Evolutionary conservation across 345 rosid genomes (phyloP), one percentile per base, ranked within the genome.

Genomic region (Linum trigynum): DNA sequence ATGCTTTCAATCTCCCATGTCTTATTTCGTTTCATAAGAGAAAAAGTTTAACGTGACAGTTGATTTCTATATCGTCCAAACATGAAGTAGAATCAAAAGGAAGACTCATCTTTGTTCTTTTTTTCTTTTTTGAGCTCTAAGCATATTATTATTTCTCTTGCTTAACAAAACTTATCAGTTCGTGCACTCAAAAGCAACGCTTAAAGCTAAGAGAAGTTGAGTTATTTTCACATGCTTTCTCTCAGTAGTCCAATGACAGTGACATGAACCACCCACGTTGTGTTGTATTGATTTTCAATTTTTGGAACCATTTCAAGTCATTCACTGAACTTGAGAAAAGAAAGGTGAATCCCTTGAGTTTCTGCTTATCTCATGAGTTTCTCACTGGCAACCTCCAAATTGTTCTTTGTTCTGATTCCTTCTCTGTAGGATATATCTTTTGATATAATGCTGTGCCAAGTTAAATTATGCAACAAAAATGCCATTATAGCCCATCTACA

Each of bases 151-250:
- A 4, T 41, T 41, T 4, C 9, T 4, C 9, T 41, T 41, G 45
- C 45, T 41, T 41, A 4, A 48, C 53, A 48, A 48, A 48, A 48
- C 14, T 48, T 15, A 48, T 9, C 53, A 48, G 14, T 9, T 10
- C 14, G 9, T 48, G 11, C 14, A 48, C 53, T 48, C 32, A 9
- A 41, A 41, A 48, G 53, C 53, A 48, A 4, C 9, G 5, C 45
- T 41, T 41, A 41, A 41, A 4, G 6, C 45, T 45, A 48, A 17
- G 42, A 66, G 11, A 64, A 56, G 61, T 15, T 67, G 16, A 17
- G 70, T 61, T 69, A 65, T 53, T 69, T 75, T 78, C 70, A 55
- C 50, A n/a, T 8, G 41, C 75, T 61, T 75, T 8, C 62, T 75
- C 66, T 8, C 12, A 36, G 45, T 69, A 62, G 59, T 53, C 62